These are phyloP conservation scores for Trichosanthes truncata DNA, from an alignment of 306 rosid genomes.

Conservation along the genomic window DNA sequence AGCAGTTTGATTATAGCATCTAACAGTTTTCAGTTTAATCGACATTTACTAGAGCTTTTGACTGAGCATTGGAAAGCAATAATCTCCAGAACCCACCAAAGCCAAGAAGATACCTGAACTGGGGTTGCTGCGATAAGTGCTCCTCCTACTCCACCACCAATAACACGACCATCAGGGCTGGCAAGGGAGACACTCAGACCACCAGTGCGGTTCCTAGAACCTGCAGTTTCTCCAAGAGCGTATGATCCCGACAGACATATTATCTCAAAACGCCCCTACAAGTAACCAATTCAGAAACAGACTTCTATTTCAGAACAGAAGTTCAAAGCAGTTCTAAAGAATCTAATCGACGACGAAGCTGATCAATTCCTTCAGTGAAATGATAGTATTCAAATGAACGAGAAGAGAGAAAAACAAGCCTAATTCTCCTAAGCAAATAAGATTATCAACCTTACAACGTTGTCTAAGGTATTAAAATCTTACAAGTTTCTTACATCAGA, in stretches of 20 bases:
- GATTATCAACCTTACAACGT: neutral
- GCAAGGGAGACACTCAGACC: constrained; percentile 77
- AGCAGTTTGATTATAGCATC: neutral
- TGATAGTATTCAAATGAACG: neutral
- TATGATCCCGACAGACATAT: constrained; percentile 80
- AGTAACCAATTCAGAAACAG: constrained; percentile 16
- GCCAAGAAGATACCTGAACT: constrained; percentile 56
- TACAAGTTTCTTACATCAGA: neutral
- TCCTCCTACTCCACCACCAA: constrained; percentile 90
- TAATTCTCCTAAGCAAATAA: neutral
- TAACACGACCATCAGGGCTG: constrained; percentile 82
- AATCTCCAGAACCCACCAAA: neutral
- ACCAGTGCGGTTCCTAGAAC: constrained; percentile 58
- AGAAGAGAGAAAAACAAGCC: neutral
- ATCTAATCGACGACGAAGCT: neutral
- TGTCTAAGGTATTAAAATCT: neutral
- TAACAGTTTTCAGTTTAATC: neutral
- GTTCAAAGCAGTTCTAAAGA: neutral
- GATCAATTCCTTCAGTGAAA: neutral
- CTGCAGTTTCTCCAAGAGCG: constrained; percentile 45
- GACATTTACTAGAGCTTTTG: neutral
- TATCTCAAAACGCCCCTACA: constrained; percentile 88
- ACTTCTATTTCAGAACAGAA: neutral
- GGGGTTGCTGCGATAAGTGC: constrained; percentile 77
- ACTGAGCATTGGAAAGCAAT: neutral